phyloP scores from a whole-genome alignment of 2,329 filamentous ascomycete species.

The Sarocladium oryzae region DNA sequence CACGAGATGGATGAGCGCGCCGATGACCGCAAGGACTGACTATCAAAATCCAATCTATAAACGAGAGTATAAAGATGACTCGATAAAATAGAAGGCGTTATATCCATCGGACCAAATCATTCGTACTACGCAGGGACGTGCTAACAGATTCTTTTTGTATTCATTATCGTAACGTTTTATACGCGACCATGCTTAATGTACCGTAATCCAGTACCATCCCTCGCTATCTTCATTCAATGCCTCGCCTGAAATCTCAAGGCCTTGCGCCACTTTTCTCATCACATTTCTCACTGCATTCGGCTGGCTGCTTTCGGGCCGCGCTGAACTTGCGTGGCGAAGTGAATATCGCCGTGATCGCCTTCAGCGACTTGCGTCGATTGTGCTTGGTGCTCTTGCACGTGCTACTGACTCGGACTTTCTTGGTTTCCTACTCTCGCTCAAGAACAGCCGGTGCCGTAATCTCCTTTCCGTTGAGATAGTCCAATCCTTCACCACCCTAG shows the following conservation, averaged over 20 bases:
- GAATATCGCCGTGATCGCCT: not conserved
- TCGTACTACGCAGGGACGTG: not conserved
- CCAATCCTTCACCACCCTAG: conserved; percentile 58
- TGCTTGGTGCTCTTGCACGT: not conserved
- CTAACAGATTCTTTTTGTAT: not conserved
- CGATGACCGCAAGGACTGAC: conserved; percentile 4
- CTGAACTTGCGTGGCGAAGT: not conserved
- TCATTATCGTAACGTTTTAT: conserved; percentile 4
- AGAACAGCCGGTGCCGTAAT: conserved; percentile 47
- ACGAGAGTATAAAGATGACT: not conserved
- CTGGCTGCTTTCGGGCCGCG: not conserved
- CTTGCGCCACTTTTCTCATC: not conserved
- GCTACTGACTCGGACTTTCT: not conserved
- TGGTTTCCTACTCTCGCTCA: conserved; percentile 32
- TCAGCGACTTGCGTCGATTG: not conserved
- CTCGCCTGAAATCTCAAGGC: too few relatives aligned
- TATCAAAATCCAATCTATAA: not conserved
- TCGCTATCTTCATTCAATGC: too few relatives aligned
- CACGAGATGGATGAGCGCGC: conserved; percentile 41
- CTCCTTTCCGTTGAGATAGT: conserved; percentile 43
- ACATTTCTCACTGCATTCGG: too few relatives aligned
- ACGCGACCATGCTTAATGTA: not conserved
- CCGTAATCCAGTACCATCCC: not conserved
- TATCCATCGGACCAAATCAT: not conserved
- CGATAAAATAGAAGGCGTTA: conserved; percentile 2